phyloP scores from a whole-genome alignment of 1,284 basidiomycete species.

The Coniferiporia sulphurascens region DNA sequence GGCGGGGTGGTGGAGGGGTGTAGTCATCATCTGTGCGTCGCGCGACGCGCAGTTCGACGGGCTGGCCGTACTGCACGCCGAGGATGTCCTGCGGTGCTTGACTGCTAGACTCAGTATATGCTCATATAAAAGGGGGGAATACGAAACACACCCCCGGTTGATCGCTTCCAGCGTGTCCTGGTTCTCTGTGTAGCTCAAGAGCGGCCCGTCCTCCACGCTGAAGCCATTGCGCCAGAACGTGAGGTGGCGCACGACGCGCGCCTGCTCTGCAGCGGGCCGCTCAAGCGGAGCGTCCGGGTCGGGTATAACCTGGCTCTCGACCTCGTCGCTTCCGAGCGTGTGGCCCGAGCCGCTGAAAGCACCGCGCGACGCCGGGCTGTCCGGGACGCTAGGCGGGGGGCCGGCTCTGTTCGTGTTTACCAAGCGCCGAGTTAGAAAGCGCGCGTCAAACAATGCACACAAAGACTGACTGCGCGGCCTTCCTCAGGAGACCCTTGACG shows the following conservation, averaged over 20 bases:
- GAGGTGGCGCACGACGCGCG: conserved; percentile 68
- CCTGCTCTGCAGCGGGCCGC: conserved; percentile 38
- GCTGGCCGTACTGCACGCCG: conserved; percentile 76
- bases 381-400: conserved; percentile 28
- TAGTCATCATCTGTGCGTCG: conserved; percentile 78
- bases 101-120: conserved; percentile 32
- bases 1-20: conserved; percentile 42
- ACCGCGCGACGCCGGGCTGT: conserved; percentile 22
- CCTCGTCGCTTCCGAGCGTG: conserved; percentile 83
- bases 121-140: background rate
- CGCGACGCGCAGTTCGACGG: conserved; percentile 80
- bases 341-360: conserved; percentile 72
- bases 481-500: conserved; percentile 77
- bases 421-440: background rate
- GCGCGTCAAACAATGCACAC: background rate
- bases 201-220: conserved; percentile 84
- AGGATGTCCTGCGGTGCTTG: conserved; percentile 77
- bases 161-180: conserved; percentile 73
- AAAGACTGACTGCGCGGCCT: conserved; percentile 71
- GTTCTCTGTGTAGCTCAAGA: conserved; percentile 80
- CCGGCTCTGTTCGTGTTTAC: conserved; percentile 35
- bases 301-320: conserved; percentile 67
- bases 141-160: conserved; percentile 63
- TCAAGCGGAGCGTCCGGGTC: conserved; percentile 47
- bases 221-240: conserved; percentile 97